Percentiles rank a stretch among this genome's conserved stretches.
phyloP scores from a whole-genome alignment of 73 alveolate genomes.

The Diophrys appendiculata region DNA sequence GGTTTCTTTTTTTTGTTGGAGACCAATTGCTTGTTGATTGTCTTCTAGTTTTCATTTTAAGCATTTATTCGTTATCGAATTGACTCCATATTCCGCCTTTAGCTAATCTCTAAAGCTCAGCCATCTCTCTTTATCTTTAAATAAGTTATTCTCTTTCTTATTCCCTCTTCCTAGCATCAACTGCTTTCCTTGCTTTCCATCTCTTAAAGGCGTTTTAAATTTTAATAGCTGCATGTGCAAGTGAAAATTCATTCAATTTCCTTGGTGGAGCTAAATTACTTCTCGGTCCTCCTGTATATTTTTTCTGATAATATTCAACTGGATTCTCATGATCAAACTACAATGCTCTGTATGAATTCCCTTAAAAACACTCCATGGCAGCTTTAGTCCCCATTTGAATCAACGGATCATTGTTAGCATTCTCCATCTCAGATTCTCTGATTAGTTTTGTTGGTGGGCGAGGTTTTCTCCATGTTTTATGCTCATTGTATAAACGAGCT shows the following conservation, averaged over 20 bases:
- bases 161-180: not conserved
- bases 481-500: not conserved
- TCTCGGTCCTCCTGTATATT: not conserved
- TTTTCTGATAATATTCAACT: too few relatives aligned
- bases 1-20: too few relatives aligned
- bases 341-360: not conserved
- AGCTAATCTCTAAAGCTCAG: too few relatives aligned
- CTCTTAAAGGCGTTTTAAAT: not conserved
- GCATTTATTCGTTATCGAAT: too few relatives aligned
- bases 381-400: not conserved
- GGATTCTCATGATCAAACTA: not conserved
- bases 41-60: too few relatives aligned
- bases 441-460: not conserved
- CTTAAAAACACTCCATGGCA: not conserved
- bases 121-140: not conserved
- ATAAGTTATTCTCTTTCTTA: too few relatives aligned
- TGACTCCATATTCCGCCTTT: too few relatives aligned
- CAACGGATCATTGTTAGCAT: not conserved
- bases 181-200: not conserved
- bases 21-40: too few relatives aligned
- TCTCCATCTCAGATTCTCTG: not conserved
- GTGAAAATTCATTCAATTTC: not conserved
- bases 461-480: not conserved
- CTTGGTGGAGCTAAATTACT: not conserved
- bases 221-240: not conserved